Evolutionary conservation across 257 asterid species (phyloP).

Genomic region (Salvia rosmarinus): DNA sequence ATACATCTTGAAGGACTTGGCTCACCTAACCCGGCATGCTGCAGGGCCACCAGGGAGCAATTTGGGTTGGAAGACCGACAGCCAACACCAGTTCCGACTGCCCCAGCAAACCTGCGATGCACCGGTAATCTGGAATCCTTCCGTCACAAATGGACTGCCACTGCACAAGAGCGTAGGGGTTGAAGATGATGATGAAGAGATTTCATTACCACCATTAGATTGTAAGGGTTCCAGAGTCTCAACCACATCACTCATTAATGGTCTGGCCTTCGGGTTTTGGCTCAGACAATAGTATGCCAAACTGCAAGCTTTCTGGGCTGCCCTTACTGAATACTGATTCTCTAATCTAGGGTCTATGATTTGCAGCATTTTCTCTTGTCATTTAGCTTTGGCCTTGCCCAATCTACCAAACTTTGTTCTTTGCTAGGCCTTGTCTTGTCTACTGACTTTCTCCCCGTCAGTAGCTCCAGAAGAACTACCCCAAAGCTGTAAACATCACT

Average conservation of each 20-base stretch:
- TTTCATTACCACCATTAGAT: conserved; percentile 58
- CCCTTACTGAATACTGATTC: conserved; percentile 87
- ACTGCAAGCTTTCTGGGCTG: conserved; percentile 99
- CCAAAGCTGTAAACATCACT: conserved; percentile 99
- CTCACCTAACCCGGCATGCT: conserved; percentile 82
- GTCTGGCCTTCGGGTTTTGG: conserved; percentile 98
- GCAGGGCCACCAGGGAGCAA: conserved; percentile 75
- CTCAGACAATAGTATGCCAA: conserved; percentile 97
- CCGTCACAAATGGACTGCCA: conserved; percentile 67
- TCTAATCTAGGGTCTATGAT: conserved; percentile 92
- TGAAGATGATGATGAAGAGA: conserved; percentile 53
- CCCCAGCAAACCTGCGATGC: conserved; percentile 62
- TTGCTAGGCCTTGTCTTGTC: conserved; percentile 99
- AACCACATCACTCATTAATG: conserved; percentile 97
- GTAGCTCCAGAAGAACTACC: conserved; percentile 92
- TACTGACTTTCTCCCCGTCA: conserved; percentile 96
- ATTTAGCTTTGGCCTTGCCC: conserved; percentile 96
- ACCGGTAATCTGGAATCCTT: conserved; percentile 61
- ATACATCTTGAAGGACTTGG: conserved; percentile 34
- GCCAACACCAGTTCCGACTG: conserved; percentile 59
- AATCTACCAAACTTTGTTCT: conserved; percentile 96
- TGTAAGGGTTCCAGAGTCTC: conserved; percentile 96
- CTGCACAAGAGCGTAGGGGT: conserved; percentile 53
- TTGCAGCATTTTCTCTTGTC: conserved; percentile 97
- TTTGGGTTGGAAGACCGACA: conserved; percentile 73